Evolutionary conservation across 2,329 filamentous ascomycete genomes (phyloP).

Genomic region (Colletotrichum tanaceti): DNA sequence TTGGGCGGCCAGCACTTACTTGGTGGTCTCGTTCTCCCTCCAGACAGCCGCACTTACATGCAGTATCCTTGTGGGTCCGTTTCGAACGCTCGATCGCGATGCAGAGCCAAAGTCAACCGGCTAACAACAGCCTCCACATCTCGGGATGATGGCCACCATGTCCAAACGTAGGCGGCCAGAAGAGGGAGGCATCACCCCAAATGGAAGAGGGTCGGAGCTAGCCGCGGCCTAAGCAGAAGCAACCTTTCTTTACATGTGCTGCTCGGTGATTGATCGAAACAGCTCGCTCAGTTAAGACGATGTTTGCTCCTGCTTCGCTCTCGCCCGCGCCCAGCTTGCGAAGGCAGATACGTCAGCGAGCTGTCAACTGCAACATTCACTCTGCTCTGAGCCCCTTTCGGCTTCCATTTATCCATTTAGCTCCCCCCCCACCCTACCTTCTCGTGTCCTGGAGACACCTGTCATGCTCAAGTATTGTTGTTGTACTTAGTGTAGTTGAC

Average conservation of each 20-base stretch:
- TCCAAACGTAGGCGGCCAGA: constrained; percentile 27
- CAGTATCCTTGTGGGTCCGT: constrained; percentile 19
- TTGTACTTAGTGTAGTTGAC: background rate
- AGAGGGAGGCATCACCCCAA: constrained; percentile 30
- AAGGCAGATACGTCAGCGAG: background rate
- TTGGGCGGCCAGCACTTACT: background rate
- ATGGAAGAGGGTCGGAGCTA: constrained; percentile 23
- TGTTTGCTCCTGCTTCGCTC: constrained; percentile 22
- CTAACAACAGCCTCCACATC: constrained; percentile 29
- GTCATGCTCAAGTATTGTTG: background rate
- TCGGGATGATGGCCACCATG: constrained; percentile 2
- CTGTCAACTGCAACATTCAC: background rate
- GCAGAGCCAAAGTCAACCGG: constrained; percentile 14
- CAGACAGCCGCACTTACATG: constrained; percentile 14
- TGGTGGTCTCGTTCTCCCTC: background rate
- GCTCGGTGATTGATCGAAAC: constrained; percentile 34
- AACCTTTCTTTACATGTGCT: constrained; percentile 37
- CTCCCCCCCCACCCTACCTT: background rate
- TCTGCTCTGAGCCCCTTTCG: background rate
- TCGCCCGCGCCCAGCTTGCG: background rate
- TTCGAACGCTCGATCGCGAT: constrained; percentile 27
- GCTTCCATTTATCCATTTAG: background rate
- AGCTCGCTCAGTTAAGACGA: constrained; percentile 34
- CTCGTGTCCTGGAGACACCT: constrained; percentile 7
- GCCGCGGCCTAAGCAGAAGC: constrained; percentile 27